phyloP scores from a whole-genome alignment of 176 grass and related monocot species.

The Oryza australiensis region DNA sequence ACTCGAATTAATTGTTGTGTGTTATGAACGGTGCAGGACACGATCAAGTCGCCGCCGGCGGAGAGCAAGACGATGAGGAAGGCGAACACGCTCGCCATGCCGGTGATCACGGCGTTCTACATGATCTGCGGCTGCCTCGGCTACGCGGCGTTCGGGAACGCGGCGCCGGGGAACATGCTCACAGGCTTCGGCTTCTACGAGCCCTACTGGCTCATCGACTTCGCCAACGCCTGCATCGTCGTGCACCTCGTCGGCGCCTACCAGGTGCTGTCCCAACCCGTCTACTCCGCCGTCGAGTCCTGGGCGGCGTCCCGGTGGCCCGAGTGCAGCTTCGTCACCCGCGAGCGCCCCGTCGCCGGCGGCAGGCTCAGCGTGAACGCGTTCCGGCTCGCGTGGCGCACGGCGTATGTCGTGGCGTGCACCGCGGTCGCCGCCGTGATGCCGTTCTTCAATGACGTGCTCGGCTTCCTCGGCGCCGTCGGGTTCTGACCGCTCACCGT shows the following conservation, averaged over 20 bases:
- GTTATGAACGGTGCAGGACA: conserved; percentile 39
- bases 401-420: conserved; percentile 43
- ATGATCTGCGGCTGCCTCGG: conserved; percentile 61
- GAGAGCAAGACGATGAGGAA: conserved; percentile 70
- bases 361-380: background rate
- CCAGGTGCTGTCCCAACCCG: no score
- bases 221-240: conserved; percentile 69
- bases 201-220: conserved; percentile 76
- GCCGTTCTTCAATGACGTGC: conserved; percentile 76
- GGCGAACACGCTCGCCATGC: conserved; percentile 40
- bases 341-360: conserved; percentile 19
- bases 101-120: conserved; percentile 56
- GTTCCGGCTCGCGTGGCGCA: conserved; percentile 45
- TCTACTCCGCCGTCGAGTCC: background rate
- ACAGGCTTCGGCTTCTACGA: conserved; percentile 78
- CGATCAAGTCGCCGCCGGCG: conserved; percentile 49
- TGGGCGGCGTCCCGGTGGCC: conserved; percentile 5
- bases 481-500: conserved; percentile 75
- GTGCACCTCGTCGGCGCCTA: background rate
- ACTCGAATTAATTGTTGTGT: no score
- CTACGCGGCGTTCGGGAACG: conserved; percentile 54
- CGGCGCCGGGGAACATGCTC: conserved; percentile 59
- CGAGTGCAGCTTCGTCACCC: background rate
- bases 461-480: conserved; percentile 62
- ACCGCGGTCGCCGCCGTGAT: conserved; percentile 49